phyloP scores from a whole-genome alignment of 78 protist species.

The Dictyostelium brefeldianum region DNA sequence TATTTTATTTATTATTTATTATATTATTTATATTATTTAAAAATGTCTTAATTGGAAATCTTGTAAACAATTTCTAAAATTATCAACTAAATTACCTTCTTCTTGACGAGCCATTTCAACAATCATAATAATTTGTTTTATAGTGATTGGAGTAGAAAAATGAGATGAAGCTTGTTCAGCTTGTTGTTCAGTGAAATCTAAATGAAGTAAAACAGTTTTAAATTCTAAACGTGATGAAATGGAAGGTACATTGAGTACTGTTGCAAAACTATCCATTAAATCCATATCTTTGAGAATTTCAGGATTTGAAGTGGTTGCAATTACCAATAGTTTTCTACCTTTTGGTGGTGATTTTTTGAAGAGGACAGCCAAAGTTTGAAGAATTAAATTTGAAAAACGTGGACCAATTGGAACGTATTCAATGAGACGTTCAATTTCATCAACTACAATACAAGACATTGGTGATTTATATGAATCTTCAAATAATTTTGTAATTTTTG shows the following conservation, averaged over 20 bases:
- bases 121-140: conserved; percentile 92
- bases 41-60: conserved; percentile 45
- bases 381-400: conserved; percentile 97
- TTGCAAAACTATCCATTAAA: conserved; percentile 80
- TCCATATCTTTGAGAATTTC: conserved; percentile 81
- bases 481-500: conserved; percentile 91
- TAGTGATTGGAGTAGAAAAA: conserved; percentile 69
- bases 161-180: conserved; percentile 8
- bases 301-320: conserved; percentile 94
- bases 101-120: conserved; percentile 94
- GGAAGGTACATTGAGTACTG: conserved; percentile 50
- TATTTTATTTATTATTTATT: neutral
- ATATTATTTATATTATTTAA: neutral
- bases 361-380: conserved; percentile 95
- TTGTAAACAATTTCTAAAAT: conserved; percentile 36
- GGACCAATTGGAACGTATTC: conserved; percentile 97
- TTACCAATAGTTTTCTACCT: conserved; percentile 90
- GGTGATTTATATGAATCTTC: conserved; percentile 98
- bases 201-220: conserved; percentile 27
- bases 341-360: conserved; percentile 93
- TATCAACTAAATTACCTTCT: conserved; percentile 45
- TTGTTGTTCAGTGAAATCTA: conserved; percentile 56
- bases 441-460: conserved; percentile 93
- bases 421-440: conserved; percentile 97
- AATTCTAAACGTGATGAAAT: conserved; percentile 32